Base-by-base conservation (phyloP, 2,329 filamentous ascomycete genomes). In the Xylaria sp. region DNA sequence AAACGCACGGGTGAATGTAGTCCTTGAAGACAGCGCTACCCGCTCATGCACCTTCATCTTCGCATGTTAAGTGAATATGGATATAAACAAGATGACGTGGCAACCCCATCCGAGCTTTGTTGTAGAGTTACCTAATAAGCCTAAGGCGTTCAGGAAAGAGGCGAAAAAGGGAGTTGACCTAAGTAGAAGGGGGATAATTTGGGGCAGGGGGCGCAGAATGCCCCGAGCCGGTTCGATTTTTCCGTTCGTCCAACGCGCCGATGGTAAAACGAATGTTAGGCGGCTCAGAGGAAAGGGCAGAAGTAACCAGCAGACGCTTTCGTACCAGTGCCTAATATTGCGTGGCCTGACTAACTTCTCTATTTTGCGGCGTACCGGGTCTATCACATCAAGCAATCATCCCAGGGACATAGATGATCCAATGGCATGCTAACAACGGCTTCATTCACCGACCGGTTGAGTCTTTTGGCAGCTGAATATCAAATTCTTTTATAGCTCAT, bases 261-360 rank as follows among this genome's bases (percentile, higher is more conserved):
- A 51, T 61, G 46, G 58, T 18, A 61, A 61, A 61, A 61, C 58
- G 28, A 43, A 51, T 43, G 43, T 28, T 43, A 25, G 46, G 58
- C 43, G 43, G 58, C 41, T 60, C 20, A 41, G 41, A 60, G 41
- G 57, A 25, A 41, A 49, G 23, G 18, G 57, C 28, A 57, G 28
- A 60, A 49, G 57, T n/a, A 49, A 23, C 49, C 15, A 60, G 41
- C 57, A 31, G 25, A 60, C 41, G 15, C 23, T 60, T 28, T 60
- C 57, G 43, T 18, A 18, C 57, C 15, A 59, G 43, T 48, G 3
- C 15, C 13, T 48, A 2, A 48, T 48, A 48, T 20, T 48, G 43
- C 43, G 43, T 46, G 25, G 2, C 25, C 25, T 25, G 25, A 25
- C 25, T 2, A 25, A 25, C 2, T 25, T 25, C 3, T 25, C 25